Conservation (phyloP, 768 basidiomycete species). For the Agaricus sinodeliciosus region DNA sequence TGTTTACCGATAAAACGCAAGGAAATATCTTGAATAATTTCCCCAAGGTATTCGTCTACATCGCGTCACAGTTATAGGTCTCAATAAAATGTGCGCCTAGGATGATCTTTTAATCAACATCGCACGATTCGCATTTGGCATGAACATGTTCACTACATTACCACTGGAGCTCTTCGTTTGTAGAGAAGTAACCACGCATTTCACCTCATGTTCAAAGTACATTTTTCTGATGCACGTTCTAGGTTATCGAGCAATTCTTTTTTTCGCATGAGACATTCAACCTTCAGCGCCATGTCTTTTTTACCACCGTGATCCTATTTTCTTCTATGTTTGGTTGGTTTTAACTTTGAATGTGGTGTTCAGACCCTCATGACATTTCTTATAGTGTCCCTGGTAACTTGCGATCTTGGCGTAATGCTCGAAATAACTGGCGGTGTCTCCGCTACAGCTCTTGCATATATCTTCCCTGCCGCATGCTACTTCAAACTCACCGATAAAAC, state of each 20-base stretch:
- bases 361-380: background rate
- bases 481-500: conserved; percentile 58
- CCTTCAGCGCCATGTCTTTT: conserved; percentile 79
- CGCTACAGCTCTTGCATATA: conserved; percentile 87
- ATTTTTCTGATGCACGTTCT: background rate
- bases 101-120: conserved; percentile 89
- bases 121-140: conserved; percentile 87
- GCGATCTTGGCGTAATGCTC: conserved; percentile 96
- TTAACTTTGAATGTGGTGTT: background rate
- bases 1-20: conserved; percentile 86
- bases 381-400: conserved; percentile 84
- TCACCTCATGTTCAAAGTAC: background rate
- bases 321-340: conserved; percentile 57
- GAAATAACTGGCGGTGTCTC: conserved; percentile 98
- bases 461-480: conserved; percentile 87
- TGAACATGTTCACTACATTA: conserved; percentile 98
- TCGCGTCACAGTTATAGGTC: background rate
- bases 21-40: conserved; percentile 99
- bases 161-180: conserved; percentile 97
- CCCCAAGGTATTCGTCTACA: conserved; percentile 43
- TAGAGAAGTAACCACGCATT: conserved; percentile 61
- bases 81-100: conserved; percentile 24
- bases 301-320: conserved; percentile 81
- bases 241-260: conserved; percentile 96
- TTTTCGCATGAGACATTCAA: conserved; percentile 85